These are phyloP conservation scores for Medicago lupulina DNA, from an alignment of 306 rosid species.

Conservation along the genomic window DNA sequence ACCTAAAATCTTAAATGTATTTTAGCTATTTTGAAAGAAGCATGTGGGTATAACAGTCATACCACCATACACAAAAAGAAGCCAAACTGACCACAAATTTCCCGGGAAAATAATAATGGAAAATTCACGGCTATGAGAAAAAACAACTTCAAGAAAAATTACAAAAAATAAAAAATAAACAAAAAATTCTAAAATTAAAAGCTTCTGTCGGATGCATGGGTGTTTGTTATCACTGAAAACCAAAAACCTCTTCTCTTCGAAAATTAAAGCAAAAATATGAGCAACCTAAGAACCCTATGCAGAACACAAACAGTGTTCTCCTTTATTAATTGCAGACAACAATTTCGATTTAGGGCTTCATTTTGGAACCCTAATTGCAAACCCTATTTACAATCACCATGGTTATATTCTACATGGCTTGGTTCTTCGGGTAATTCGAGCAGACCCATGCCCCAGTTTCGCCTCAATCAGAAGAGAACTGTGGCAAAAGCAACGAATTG, in stretches of 20 bases:
- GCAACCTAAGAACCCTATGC: constrained; percentile 65
- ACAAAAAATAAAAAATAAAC: neutral
- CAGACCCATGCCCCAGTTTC: constrained; percentile 53
- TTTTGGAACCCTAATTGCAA: constrained; percentile 63
- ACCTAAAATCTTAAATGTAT: neutral
- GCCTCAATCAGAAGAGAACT: constrained; percentile 71
- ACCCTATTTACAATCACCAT: constrained; percentile 44
- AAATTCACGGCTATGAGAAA: constrained; percentile 3
- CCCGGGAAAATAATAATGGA: constrained; percentile 1
- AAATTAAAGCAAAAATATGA: constrained; percentile 53
- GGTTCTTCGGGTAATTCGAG: constrained; percentile 45
- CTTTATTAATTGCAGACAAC: constrained; percentile 66
- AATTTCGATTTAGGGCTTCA: constrained; percentile 56
- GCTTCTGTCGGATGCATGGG: constrained; percentile 50
- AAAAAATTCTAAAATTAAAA: constrained; percentile 11
- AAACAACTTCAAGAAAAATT: neutral
- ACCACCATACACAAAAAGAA: neutral
- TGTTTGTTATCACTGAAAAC: constrained; percentile 30
- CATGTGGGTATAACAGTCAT: constrained; percentile 28
- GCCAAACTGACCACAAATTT: constrained; percentile 48
- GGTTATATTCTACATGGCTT: constrained; percentile 49
- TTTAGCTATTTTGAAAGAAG: constrained; percentile 11
- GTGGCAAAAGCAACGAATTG: constrained; percentile 69
- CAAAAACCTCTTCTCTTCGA: constrained; percentile 41
- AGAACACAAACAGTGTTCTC: constrained; percentile 67